phyloP scores from a whole-genome alignment of 805 yeast species.

The Ogataea saltuana region DNA sequence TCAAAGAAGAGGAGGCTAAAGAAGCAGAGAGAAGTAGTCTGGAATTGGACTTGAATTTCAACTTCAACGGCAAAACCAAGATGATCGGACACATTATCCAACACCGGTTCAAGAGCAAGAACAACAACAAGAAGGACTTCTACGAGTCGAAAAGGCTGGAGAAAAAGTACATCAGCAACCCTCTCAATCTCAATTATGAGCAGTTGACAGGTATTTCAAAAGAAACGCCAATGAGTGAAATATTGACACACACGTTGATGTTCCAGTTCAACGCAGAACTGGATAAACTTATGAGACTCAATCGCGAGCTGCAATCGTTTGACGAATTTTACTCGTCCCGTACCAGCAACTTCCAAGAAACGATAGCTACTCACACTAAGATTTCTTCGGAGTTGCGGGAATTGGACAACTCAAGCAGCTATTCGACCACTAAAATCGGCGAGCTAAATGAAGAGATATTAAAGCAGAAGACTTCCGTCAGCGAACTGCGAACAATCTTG shows the following conservation, averaged over 20 bases:
- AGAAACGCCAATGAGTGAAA: constrained; percentile 28
- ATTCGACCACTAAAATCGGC: constrained; percentile 26
- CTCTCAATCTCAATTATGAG: constrained; percentile 44
- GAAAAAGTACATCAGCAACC: constrained; percentile 69
- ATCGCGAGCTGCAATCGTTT: constrained; percentile 48
- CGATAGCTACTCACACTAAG: constrained; percentile 44
- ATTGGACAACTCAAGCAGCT: constrained; percentile 35
- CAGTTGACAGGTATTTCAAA: constrained; percentile 39
- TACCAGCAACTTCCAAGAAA: constrained; percentile 44
- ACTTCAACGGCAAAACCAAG: constrained; percentile 26
- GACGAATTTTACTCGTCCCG: constrained; percentile 42
- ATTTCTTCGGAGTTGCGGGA: constrained; percentile 49
- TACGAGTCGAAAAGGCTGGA: constrained; percentile 64
- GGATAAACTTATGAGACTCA: constrained; percentile 42
- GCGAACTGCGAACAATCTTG: constrained; percentile 31
- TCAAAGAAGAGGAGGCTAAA: constrained; percentile 34
- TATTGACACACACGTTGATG: constrained; percentile 64
- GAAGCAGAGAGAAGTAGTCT: constrained; percentile 15
- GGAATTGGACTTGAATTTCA: constrained; percentile 25
- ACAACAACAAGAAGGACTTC: constrained; percentile 36
- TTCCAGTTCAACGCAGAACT: constrained; percentile 54
- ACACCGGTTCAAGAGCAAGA: constrained; percentile 28
- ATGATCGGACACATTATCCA: constrained; percentile 36
- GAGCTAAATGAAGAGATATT: constrained; percentile 21
- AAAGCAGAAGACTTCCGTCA: constrained; percentile 21